Evolutionary conservation across 2,329 filamentous ascomycete genomes (phyloP).

Genomic region (Talaromyces sp.): DNA sequence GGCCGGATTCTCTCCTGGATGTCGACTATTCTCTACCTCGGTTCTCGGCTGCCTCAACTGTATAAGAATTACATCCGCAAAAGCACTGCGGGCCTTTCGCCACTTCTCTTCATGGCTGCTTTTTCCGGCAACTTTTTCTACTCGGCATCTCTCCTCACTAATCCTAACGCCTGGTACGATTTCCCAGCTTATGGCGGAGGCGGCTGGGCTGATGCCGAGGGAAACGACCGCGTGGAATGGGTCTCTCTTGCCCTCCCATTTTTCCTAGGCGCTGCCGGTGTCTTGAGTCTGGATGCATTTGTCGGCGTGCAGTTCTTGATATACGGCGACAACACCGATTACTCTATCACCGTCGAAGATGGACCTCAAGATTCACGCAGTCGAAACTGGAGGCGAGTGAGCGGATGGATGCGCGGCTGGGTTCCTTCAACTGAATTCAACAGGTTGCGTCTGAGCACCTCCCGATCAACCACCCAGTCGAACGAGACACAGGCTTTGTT

Average conservation of each 20-base stretch:
- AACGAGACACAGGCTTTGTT: neutral
- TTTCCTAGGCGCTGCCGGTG: slow-evolving; percentile 61
- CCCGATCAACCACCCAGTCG: neutral
- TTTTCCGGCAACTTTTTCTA: slow-evolving; percentile 67
- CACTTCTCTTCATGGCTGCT: slow-evolving; percentile 59
- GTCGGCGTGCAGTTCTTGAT: slow-evolving; percentile 59
- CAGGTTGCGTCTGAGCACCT: slow-evolving; percentile 28
- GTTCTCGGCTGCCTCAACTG: slow-evolving; percentile 58
- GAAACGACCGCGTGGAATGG: slow-evolving; percentile 53
- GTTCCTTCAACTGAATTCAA: slow-evolving; percentile 43
- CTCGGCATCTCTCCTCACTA: slow-evolving; percentile 56
- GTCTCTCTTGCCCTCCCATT: slow-evolving; percentile 56
- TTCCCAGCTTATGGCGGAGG: slow-evolving; percentile 52
- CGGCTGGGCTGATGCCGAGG: slow-evolving; percentile 55
- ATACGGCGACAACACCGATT: slow-evolving; percentile 45
- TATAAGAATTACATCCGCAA: slow-evolving; percentile 60
- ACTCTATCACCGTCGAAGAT: slow-evolving; percentile 35
- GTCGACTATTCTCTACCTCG: slow-evolving; percentile 53
- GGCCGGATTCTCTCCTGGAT: slow-evolving; percentile 53
- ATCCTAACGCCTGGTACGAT: slow-evolving; percentile 58
- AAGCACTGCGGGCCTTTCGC: slow-evolving; percentile 59
- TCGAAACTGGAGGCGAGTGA: slow-evolving; percentile 52
- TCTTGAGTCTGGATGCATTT: slow-evolving; percentile 56
- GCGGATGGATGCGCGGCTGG: slow-evolving; percentile 63
- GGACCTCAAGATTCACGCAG: slow-evolving; percentile 33